phyloP scores from a whole-genome alignment of 2,329 filamentous ascomycete genomes.

The Penicillium verrucosum region DNA sequence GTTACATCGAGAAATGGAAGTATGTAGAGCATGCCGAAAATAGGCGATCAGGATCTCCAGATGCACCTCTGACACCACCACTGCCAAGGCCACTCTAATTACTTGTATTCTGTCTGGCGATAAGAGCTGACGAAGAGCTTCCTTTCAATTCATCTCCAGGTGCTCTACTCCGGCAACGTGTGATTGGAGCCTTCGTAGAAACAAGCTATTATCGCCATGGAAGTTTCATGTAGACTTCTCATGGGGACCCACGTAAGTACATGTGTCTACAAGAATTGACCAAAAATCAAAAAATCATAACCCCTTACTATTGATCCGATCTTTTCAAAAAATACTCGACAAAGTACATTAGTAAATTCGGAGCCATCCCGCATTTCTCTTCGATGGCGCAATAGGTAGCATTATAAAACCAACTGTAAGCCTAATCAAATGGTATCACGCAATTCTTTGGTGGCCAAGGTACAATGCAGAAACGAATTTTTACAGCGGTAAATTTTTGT shows the following conservation, averaged over 20 bases:
- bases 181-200: no score
- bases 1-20: no score
- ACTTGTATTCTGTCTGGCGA: no score
- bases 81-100: no score
- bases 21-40: no score
- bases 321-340: neutral
- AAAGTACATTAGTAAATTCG: neutral
- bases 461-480: neutral
- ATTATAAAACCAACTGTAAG: neutral
- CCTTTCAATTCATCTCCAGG: no score
- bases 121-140: no score
- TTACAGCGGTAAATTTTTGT: neutral
- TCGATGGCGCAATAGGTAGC: slow-evolving; percentile 29
- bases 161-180: no score
- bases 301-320: neutral
- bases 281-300: neutral
- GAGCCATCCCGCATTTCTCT: slow-evolving; percentile 7
- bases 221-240: neutral
- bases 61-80: no score
- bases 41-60: no score
- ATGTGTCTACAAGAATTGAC: neutral
- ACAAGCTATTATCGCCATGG: no score
- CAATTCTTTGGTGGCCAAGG: neutral
- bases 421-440: neutral
- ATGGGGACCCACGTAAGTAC: neutral